Evolutionary conservation across 768 basidiomycete genomes (phyloP).

Genomic region (Leccinum incarnatum): DNA sequence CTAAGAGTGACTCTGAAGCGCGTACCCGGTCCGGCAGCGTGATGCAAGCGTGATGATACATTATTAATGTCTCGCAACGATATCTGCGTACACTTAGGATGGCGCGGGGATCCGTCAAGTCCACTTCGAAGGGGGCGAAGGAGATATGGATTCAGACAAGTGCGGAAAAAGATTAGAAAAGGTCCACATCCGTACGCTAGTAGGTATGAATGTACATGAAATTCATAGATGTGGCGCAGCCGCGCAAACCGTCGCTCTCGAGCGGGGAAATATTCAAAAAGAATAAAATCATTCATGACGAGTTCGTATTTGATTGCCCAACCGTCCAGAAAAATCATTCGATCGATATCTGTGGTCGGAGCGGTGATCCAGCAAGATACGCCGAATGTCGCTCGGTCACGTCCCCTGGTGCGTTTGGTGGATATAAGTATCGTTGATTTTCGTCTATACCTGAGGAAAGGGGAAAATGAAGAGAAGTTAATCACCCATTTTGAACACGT

Average conservation of each 20-base stretch:
- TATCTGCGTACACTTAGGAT: no score
- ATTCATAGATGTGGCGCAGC: constrained; percentile 4
- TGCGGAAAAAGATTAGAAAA: constrained; percentile 2
- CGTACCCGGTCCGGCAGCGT: no score
- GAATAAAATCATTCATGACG: not conserved
- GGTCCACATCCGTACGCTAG: constrained; percentile 16
- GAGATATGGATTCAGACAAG: constrained; percentile 9
- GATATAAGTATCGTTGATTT: constrained; percentile 44
- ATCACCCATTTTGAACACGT: constrained; percentile 36
- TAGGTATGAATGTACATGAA: constrained; percentile 10
- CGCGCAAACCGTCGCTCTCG: not conserved
- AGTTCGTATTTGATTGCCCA: not conserved
- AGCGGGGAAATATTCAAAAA: constrained; percentile 3
- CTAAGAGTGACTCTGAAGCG: no score
- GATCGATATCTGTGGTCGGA: constrained; percentile 73
- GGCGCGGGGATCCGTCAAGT: not conserved
- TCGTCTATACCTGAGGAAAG: constrained; percentile 44
- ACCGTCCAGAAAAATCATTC: constrained; percentile 43
- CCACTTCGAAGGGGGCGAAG: not conserved
- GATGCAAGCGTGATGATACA: no score
- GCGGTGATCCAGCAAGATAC: constrained; percentile 23
- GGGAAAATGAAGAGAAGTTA: constrained; percentile 16
- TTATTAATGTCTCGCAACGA: not conserved
- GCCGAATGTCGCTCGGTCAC: constrained; percentile 47
- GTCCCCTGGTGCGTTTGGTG: constrained; percentile 39